Conservation (phyloP, 2,329 filamentous ascomycete genomes). For the Fusarium penzigii region DNA sequence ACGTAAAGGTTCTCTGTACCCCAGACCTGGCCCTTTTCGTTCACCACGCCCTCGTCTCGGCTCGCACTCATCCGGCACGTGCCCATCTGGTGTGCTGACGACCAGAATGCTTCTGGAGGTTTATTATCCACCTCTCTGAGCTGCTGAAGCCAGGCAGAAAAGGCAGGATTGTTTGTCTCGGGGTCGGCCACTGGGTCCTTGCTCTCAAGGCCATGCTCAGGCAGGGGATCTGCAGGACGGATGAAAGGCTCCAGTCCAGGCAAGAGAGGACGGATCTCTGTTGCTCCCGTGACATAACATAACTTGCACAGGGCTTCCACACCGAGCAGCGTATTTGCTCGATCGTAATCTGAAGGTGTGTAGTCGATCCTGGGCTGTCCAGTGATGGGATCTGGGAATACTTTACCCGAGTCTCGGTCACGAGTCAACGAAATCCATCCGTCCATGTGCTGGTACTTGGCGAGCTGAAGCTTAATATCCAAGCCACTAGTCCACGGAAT, state of each 20-base stretch:
- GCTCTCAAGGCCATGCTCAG: conserved; percentile 16
- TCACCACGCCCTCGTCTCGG: conserved; percentile 56
- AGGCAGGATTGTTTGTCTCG: conserved; percentile 59
- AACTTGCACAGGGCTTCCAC: conserved; percentile 73
- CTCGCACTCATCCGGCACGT: conserved; percentile 69
- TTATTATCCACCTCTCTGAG: conserved; percentile 51
- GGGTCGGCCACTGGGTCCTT: conserved; percentile 29
- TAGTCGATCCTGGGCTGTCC: conserved; percentile 71
- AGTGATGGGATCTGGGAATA: conserved; percentile 70
- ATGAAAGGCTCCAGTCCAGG: conserved; percentile 65
- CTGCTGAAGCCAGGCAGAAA: conserved; percentile 61
- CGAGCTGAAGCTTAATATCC: conserved; percentile 70
- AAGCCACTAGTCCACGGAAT: conserved; percentile 69
- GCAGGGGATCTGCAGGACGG: conserved; percentile 26
- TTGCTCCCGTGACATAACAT: conserved; percentile 74
- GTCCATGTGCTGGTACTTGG: conserved; percentile 68
- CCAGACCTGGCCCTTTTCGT: conserved; percentile 63
- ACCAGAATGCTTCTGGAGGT: conserved; percentile 55
- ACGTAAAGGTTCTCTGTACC: conserved; percentile 66
- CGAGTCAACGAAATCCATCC: conserved; percentile 73
- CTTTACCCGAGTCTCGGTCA: conserved; percentile 73
- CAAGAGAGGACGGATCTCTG: conserved; percentile 72
- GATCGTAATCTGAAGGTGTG: conserved; percentile 69
- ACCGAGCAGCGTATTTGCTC: conserved; percentile 70
- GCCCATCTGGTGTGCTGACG: conserved; percentile 82